Evolutionary conservation across 2,329 filamentous ascomycete genomes (phyloP), one percentile per base, ranked within the genome.

Genomic region (Fusarium coicis): DNA sequence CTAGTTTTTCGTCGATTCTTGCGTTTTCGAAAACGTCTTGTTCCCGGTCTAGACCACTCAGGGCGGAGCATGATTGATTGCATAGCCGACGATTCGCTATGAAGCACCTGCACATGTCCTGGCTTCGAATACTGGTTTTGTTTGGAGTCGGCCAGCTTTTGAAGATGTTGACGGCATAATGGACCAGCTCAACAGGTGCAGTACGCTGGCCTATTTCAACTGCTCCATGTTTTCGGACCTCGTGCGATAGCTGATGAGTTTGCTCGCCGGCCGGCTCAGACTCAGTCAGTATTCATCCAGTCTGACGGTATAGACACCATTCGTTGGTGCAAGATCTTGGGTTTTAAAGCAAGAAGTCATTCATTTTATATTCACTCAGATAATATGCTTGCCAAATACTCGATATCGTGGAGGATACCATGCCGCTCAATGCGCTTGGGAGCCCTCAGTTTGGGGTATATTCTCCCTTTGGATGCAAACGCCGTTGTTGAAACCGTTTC

Each of bases 401-500:
- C 69, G 76, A 75, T 77, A 84, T 84, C 83, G 83, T 84, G 82
- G 82, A 84, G 82, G 83, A 84, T 84, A 78, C 80, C 76, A 73
- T 80, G 72, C 76, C 76, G 78, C 79, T 79, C 57, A 53, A 79
- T 80, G 79, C 79, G 73, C 79, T 76, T 73, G 78, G 76, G 77
- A 78, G 74, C 74, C 75, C 73, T 74, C 72, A 73, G 67, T 76
- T 70, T 68, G 75, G 76, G 72, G 74, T 68, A 44, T 68, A 70
- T 72, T 73, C 69, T 70, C 77, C 77, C 75, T 73, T 78, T 79
- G 77, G 78, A 82, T 81, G 79, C 79, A 81, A 84, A 83, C 81
- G 82, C 84, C 83, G 86, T 87, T 88, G 86, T 87, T 88, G 86
- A 87, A 87, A 87, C 85, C 84, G 81, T 79, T 85, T 84, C 81